Evolutionary conservation across 768 basidiomycete genomes (phyloP).

Genomic region (Tremella yokohamensis): DNA sequence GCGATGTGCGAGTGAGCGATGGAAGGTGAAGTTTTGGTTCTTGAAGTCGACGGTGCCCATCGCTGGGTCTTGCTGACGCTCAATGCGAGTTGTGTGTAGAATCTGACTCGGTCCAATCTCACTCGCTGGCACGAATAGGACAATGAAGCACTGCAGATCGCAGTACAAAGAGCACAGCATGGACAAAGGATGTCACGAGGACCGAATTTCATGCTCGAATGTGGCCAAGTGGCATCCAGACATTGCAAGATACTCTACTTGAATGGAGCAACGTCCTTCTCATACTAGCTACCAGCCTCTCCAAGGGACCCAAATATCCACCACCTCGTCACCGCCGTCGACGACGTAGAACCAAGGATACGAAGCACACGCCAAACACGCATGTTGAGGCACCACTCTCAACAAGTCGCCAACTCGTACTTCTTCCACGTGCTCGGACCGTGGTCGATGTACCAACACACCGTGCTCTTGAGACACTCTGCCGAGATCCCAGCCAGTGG

Average conservation of each 20-base stretch:
- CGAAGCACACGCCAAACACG: constrained; percentile 74
- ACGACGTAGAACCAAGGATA: constrained; percentile 82
- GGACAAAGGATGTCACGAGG: no score
- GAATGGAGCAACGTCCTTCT: no score
- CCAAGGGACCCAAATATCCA: constrained; percentile 82
- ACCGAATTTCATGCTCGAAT: no score
- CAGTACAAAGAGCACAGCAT: no score
- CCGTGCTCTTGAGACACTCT: constrained; percentile 64
- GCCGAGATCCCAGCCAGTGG: constrained; percentile 52
- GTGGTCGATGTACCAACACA: constrained; percentile 53
- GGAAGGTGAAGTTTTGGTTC: constrained; percentile 11
- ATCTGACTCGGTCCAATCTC: no score
- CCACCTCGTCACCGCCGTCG: constrained; percentile 56
- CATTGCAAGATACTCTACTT: no score
- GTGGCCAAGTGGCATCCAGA: no score
- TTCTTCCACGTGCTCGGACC: constrained; percentile 5
- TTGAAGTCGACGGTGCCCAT: neutral
- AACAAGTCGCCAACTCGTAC: constrained; percentile 63
- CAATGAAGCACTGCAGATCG: no score
- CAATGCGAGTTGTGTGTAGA: no score
- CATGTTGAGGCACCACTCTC: constrained; percentile 78
- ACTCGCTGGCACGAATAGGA: no score
- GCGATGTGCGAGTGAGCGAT: constrained; percentile 12
- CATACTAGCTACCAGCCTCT: constrained; percentile 94
- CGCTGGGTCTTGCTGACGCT: no score